Conservation (phyloP, 2,329 filamentous ascomycete genomes). For the Penicillium brevicompactum region DNA sequence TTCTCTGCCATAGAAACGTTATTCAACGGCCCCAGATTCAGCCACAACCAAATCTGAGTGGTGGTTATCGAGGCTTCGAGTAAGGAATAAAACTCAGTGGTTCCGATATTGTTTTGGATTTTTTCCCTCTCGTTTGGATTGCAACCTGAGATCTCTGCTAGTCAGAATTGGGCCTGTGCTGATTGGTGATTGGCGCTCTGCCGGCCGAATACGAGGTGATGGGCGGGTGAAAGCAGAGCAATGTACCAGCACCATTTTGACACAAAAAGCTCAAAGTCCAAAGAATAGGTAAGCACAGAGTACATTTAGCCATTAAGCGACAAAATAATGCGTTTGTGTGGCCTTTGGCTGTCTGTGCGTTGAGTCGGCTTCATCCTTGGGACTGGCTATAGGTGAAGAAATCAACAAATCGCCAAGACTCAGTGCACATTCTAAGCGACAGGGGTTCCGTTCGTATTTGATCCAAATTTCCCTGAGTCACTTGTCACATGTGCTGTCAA, state of each 20-base stretch:
- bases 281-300: no score
- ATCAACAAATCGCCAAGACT: neutral
- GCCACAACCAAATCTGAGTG: no score
- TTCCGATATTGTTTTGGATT: neutral
- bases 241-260: neutral
- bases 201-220: constrained; percentile 10
- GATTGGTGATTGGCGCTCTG: constrained; percentile 6
- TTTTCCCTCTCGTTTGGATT: neutral
- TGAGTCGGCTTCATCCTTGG: neutral
- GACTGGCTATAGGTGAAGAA: neutral
- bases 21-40: no score
- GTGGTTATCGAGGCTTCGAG: no score
- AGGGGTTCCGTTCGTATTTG: neutral
- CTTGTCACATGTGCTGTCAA: neutral
- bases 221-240: neutral
- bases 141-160: neutral
- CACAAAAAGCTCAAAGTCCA: neutral
- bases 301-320: no score
- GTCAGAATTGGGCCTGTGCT: neutral
- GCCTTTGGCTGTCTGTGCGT: neutral
- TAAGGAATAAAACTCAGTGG: no score
- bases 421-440: neutral
- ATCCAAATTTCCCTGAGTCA: neutral
- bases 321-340: neutral
- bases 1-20: no score